Evolutionary conservation across 1,284 basidiomycete species (phyloP), one percentile per base, ranked within the genome.

Genomic region (Stygiomarasmius scandens): DNA sequence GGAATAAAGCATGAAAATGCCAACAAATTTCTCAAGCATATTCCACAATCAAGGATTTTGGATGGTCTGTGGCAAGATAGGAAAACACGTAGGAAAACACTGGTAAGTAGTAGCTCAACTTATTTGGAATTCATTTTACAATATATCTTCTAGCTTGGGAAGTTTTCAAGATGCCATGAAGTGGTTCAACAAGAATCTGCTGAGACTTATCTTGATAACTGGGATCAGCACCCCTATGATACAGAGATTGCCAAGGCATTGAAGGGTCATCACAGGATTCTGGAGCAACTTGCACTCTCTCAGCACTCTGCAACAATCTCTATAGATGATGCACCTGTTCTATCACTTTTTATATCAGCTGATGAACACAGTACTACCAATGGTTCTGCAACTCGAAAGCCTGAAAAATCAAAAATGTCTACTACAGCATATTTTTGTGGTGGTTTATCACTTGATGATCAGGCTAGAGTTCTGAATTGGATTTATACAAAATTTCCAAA

Each of bases 81-180:
- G 14, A 63, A 66, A 36, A 66, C 63, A 1, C 51, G 58, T 16
- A 14, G 45, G 23, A 29, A 54, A 9, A 51, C 36, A 19, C 12
- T 19, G 16, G 49, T 51, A 51, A 20, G 49, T 50, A 14, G 29
- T 27, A 12, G 8, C 9, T 25, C 16, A n/a, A 5, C 25, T 32
- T 12, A 6, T 51, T 38, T 20, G 6, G 34, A 51, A 36, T 19
- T 34, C 11, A 47, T 38, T 32, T 32, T 32, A 12, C 16, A 19
- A 6, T 38, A 16, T n/a, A 12, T 22, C n/a, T 51, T 19, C 11
- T 34, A 51, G 49, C 20, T 51, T 16, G 49, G 49, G 19, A 14
- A 36, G 11, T 51, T 27, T 19, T 36, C 5, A 22, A 27, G 32
- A 14, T 27, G 29, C 3, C 22, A 51, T 51, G 34, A 32, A 14